Base-by-base conservation (phyloP, 2,329 filamentous ascomycete species). In the Ophiostoma sp. region DNA sequence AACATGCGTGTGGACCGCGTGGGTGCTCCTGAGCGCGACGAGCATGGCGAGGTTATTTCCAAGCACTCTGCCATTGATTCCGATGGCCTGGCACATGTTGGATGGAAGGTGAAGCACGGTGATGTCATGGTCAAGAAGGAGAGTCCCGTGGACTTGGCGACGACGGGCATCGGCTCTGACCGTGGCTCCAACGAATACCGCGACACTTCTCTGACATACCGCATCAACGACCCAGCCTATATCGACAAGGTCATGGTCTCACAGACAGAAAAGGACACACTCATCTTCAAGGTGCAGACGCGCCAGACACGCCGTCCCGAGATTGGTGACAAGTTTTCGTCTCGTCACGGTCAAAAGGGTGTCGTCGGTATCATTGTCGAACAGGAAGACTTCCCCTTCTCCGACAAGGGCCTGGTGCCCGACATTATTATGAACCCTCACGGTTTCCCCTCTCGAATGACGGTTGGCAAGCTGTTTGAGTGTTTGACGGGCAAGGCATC, bases 391-490 rank as follows among this genome's bases (percentile, higher is more conserved):
- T 91, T 99, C 88, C 95, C 95, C 0, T 99, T 99, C 81, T 91
- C 91, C 48, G 95, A 99, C 80, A 83, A 86, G 68, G 96, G 95
- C 1, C 87, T 99, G 74, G 90, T 89, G n/a, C 95, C 95, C 0
- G 95, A 99, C 80, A 97, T 99, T 75, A 99, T 99, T 87, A 99
- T 99, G 95, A 99, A 99, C 83, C 95, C 96, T 0, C 95, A 99
- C 81, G 95, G 95, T 89, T 99, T 99, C 85, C 95, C 95, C 1
- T 98, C 94, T 41, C 95, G 95, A 79, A 99, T 99, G 95, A 99
- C 95, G 69, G 95, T 99, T 73, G 95, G 95, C 41, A 99, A 99
- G 80, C 91, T 99, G 84, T 87, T 99, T 68, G 95, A 99, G 78
- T 91, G 97, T 64, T 85, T 99, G 20, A 93, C 94, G 0, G 95